Conservation (phyloP, 805 yeast genomes). For the Blastobotrys robertii region DNA sequence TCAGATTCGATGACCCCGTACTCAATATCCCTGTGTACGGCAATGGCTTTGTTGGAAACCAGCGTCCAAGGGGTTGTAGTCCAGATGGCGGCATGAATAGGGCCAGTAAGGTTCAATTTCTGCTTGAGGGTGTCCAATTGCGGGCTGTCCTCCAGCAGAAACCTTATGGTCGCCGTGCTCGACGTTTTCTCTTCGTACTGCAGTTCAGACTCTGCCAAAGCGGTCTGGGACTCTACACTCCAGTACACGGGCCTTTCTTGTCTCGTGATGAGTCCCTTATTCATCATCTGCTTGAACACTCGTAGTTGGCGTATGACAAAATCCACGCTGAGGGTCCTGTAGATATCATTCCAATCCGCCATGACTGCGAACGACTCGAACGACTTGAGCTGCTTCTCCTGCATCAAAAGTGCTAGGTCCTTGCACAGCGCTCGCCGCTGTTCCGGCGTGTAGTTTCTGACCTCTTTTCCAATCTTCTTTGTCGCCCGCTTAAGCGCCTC, state of each 20-base stretch:
- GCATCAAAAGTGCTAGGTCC: constrained; percentile 58
- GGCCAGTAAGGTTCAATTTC: background rate
- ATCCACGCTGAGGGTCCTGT: constrained; percentile 58
- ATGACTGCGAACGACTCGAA: constrained; percentile 68
- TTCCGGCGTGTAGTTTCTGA: constrained; percentile 28
- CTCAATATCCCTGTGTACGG: constrained; percentile 47
- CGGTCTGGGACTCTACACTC: constrained; percentile 92
- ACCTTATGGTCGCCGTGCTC: constrained; percentile 57
- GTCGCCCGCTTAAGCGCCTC: constrained; percentile 53
- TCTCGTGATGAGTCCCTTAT: constrained; percentile 60
- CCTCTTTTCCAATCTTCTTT: constrained; percentile 25
- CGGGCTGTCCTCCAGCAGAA: constrained; percentile 38
- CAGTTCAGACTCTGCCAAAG: constrained; percentile 92
- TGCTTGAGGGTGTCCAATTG: constrained; percentile 4
- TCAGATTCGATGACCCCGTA: constrained; percentile 43
- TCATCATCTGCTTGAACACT: constrained; percentile 57
- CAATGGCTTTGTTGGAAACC: constrained; percentile 76
- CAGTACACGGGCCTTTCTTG: constrained; percentile 94
- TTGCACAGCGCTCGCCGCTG: constrained; percentile 60
- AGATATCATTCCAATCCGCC: constrained; percentile 59
- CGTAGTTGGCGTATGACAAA: constrained; percentile 70
- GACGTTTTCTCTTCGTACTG: constrained; percentile 77
- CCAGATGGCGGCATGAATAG: constrained; percentile 50
- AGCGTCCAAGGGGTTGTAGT: constrained; percentile 99
- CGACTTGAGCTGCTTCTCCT: constrained; percentile 49